Evolutionary conservation across 2,329 filamentous ascomycete genomes (phyloP).

Genomic region (Fusarium sp.): DNA sequence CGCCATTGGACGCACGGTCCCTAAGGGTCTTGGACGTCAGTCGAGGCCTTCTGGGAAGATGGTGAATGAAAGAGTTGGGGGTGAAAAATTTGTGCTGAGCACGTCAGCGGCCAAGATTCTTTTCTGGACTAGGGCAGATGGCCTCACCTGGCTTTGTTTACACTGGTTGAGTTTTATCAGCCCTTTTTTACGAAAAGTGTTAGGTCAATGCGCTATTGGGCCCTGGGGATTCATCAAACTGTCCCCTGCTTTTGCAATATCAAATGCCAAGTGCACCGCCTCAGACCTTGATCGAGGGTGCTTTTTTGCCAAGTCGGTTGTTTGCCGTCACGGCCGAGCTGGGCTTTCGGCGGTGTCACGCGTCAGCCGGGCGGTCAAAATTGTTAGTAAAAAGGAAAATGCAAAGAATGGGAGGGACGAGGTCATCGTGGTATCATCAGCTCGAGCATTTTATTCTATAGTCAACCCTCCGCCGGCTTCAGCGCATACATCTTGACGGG

Average conservation of each 20-base stretch:
- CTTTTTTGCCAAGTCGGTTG: neutral
- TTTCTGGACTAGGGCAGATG: neutral
- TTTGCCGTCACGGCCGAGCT: neutral
- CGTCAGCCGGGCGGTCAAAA: neutral
- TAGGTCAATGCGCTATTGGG: neutral
- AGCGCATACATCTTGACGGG: constrained; percentile 85
- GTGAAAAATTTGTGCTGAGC: neutral
- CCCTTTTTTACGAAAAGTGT: neutral
- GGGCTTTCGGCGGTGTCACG: neutral
- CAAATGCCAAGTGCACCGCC: constrained; percentile 6
- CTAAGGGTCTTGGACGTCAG: neutral
- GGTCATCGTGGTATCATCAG: neutral
- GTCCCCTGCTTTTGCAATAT: constrained; percentile 4
- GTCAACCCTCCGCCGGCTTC: constrained; percentile 56
- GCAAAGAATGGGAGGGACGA: neutral
- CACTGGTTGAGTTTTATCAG: neutral
- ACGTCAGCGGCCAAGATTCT: neutral
- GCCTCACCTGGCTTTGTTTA: neutral
- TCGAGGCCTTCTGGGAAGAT: neutral
- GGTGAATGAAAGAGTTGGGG: neutral
- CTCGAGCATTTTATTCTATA: neutral
- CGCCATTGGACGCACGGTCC: neutral
- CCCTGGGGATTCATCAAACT: neutral
- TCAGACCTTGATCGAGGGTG: neutral
- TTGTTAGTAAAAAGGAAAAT: neutral